phyloP scores from a whole-genome alignment of 1,284 basidiomycete genomes.

The Apiotrichum veenhuisii region DNA sequence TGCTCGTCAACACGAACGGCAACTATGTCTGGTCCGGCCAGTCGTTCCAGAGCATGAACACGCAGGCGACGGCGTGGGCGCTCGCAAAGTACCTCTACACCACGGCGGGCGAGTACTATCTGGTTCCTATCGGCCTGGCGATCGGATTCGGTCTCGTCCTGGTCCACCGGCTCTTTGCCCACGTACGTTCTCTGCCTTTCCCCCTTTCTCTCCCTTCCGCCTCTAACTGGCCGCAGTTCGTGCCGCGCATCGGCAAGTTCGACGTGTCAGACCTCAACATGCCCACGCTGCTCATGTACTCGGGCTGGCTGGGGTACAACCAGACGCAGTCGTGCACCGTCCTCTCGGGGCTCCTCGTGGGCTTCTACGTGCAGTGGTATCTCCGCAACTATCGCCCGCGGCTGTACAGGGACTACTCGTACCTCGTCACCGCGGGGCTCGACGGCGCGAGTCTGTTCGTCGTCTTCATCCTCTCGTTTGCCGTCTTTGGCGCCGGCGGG shows the following conservation, averaged over 20 bases:
- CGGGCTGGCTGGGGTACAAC: neutral
- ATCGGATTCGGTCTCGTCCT: constrained; percentile 20
- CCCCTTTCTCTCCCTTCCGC: too few relatives aligned
- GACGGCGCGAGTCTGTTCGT: constrained; percentile 49
- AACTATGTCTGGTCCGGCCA: constrained; percentile 17
- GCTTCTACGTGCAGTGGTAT: constrained; percentile 26
- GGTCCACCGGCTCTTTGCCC: constrained; percentile 13
- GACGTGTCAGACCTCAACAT: constrained; percentile 16
- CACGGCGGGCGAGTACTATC: constrained; percentile 6
- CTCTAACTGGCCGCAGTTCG: constrained; percentile 3
- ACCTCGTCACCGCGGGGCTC: constrained; percentile 35
- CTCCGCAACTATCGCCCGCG: constrained; percentile 20
- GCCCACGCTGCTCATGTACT: constrained; percentile 17
- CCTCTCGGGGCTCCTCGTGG: constrained; percentile 7
- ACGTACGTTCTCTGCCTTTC: too few relatives aligned
- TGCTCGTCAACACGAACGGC: constrained; percentile 21
- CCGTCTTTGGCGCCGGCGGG: constrained; percentile 28
- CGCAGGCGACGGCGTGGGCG: constrained; percentile 23
- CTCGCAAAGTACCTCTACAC: constrained; percentile 20
- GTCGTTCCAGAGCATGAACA: constrained; percentile 17
- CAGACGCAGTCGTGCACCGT: too few relatives aligned
- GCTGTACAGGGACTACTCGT: constrained; percentile 24
- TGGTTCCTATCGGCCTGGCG: constrained; percentile 18
- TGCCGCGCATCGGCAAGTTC: constrained; percentile 16
- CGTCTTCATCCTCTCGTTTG: constrained; percentile 50